Conservation (phyloP, 208 protist genomes). For the Angomonas deanei region DNA sequence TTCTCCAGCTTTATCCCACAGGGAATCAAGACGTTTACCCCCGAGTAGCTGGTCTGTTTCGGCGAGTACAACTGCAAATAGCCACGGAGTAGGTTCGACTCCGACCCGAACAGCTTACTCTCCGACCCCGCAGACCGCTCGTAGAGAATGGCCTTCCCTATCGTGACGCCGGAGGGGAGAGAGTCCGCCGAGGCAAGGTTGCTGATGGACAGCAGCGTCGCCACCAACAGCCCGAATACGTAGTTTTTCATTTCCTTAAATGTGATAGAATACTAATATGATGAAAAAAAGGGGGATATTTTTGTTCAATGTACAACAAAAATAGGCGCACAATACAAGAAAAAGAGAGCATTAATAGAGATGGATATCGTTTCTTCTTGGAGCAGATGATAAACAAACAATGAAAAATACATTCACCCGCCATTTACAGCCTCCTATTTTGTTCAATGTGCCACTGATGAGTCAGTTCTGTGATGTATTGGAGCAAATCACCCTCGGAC, state of each 20-base stretch:
- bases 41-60: constrained; percentile 10
- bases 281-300: background rate
- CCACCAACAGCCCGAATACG: background rate
- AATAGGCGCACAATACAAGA: background rate
- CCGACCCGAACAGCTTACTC: constrained; percentile 32
- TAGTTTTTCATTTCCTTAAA: background rate
- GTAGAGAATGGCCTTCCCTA: constrained; percentile 42
- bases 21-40: constrained; percentile 55
- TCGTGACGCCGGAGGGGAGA: constrained; percentile 22
- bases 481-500: too few species aligned
- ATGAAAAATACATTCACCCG: too few species aligned
- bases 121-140: constrained; percentile 21
- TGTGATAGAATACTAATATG: background rate
- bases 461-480: too few species aligned
- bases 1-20: constrained; percentile 37
- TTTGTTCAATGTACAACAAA: background rate
- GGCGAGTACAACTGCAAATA: constrained; percentile 26
- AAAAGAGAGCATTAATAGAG: too few species aligned
- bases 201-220: constrained; percentile 13
- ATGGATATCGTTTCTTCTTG: too few species aligned
- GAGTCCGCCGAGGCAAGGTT: background rate
- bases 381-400: too few species aligned
- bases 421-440: too few species aligned
- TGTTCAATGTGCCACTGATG: too few species aligned
- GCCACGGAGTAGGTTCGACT: constrained; percentile 48